phyloP scores from a whole-genome alignment of 1,284 basidiomycete species.

The Baeospora myosura region DNA sequence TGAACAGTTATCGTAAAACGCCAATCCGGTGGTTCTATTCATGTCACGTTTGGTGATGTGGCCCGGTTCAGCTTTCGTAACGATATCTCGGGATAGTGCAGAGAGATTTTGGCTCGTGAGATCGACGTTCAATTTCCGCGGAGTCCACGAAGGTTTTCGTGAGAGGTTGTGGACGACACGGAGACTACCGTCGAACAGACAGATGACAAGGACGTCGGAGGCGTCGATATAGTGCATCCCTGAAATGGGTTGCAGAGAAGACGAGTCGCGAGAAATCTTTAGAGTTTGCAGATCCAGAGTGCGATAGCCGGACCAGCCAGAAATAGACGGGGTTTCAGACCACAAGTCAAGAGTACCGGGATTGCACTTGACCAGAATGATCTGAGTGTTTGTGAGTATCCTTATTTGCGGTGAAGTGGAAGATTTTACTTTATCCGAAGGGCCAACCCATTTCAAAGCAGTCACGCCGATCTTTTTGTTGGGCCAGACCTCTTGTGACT shows the following conservation, averaged over 20 bases:
- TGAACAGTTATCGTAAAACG: constrained; percentile 33
- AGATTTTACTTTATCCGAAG: neutral
- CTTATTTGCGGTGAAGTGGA: neutral
- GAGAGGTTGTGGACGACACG: constrained; percentile 49
- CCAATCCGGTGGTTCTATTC: constrained; percentile 49
- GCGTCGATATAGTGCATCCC: constrained; percentile 47
- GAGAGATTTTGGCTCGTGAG: constrained; percentile 45
- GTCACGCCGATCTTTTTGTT: constrained; percentile 39
- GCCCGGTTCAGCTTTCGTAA: constrained; percentile 38
- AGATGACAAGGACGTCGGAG: constrained; percentile 46
- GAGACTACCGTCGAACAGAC: constrained; percentile 63
- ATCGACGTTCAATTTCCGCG: constrained; percentile 16
- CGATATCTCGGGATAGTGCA: constrained; percentile 38
- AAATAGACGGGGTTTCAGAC: constrained; percentile 18
- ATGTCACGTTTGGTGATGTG: constrained; percentile 36
- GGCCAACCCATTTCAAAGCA: constrained; percentile 46
- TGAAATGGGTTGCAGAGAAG: constrained; percentile 45
- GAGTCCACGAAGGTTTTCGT: constrained; percentile 33
- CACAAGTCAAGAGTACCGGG: constrained; percentile 38
- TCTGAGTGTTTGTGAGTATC: constrained; percentile 24
- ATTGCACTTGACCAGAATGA: constrained; percentile 36
- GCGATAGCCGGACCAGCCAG: constrained; percentile 27
- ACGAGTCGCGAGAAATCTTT: constrained; percentile 48
- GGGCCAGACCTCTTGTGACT: constrained; percentile 21
- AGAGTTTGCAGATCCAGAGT: constrained; percentile 28